These are phyloP conservation scores for Cucumis sativus DNA, from an alignment of 306 rosid species.

Conservation along the genomic window DNA sequence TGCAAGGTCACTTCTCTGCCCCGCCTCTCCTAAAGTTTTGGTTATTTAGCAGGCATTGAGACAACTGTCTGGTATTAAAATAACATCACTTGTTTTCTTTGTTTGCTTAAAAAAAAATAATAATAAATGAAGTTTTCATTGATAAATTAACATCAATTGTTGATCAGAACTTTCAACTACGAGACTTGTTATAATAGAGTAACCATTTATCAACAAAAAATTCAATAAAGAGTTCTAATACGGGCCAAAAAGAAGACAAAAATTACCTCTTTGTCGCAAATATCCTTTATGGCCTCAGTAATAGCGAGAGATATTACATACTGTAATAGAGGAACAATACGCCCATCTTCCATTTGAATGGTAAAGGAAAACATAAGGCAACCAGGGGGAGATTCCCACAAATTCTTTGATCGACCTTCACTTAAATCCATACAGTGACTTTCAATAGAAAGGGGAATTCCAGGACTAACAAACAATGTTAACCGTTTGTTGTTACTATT, in stretches of 20 bases:
- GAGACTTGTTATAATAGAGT: background rate
- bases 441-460: background rate
- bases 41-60: background rate
- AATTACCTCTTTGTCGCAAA: constrained; percentile 57
- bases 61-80: background rate
- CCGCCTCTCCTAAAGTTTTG: background rate
- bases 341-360: constrained; percentile 78
- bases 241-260: background rate
- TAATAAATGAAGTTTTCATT: background rate
- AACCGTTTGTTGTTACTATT: background rate
- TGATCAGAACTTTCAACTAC: background rate
- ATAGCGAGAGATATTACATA: constrained; percentile 81
- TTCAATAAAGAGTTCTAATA: background rate
- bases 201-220: background rate
- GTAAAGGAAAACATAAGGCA: constrained; percentile 83
- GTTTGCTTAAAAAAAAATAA: background rate
- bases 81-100: background rate
- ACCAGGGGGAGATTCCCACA: constrained; percentile 86
- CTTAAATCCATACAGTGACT: constrained; percentile 4
- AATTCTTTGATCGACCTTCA: constrained; percentile 83
- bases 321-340: constrained; percentile 65
- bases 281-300: constrained; percentile 72
- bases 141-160: background rate
- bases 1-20: background rate
- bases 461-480: background rate